Evolutionary conservation across 2,329 filamentous ascomycete genomes (phyloP).

Genomic region (Stemphylium beticola): DNA sequence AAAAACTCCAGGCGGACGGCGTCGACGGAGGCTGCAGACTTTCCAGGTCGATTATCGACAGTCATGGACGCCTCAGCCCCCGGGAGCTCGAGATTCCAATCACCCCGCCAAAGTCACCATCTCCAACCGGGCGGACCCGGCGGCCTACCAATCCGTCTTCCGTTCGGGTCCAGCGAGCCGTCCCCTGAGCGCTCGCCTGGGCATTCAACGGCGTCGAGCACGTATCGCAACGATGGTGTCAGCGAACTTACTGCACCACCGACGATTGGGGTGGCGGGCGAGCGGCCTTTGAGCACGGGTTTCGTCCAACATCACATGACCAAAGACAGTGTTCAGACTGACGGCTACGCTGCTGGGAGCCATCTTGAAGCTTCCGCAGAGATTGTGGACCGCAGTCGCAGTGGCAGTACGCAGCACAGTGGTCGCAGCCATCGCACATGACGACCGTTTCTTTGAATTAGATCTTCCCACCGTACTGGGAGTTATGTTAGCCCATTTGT

Average conservation of each 20-base stretch:
- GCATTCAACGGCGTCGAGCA: slow-evolving; percentile 45
- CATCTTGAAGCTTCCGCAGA: slow-evolving; percentile 47
- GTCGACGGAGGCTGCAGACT: slow-evolving; percentile 37
- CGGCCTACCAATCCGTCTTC: slow-evolving; percentile 39
- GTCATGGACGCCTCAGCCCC: slow-evolving; percentile 31
- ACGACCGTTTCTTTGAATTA: neutral
- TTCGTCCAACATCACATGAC: slow-evolving; percentile 49
- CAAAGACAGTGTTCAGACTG: slow-evolving; percentile 46
- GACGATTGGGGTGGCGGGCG: slow-evolving; percentile 19
- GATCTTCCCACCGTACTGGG: slow-evolving; percentile 4
- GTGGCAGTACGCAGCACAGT: slow-evolving; percentile 42
- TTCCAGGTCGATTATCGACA: slow-evolving; percentile 38
- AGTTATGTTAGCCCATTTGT: slow-evolving; percentile 7
- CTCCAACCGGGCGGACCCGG: slow-evolving; percentile 36
- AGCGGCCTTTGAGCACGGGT: slow-evolving; percentile 46
- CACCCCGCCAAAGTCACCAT: slow-evolving; percentile 24
- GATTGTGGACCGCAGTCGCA: slow-evolving; percentile 45
- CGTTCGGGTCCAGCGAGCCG: slow-evolving; percentile 46
- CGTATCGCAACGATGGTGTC: slow-evolving; percentile 32
- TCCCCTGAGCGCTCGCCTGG: slow-evolving; percentile 46
- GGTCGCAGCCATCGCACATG: slow-evolving; percentile 22
- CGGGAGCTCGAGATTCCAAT: slow-evolving; percentile 18
- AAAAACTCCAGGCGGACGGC: slow-evolving; percentile 67
- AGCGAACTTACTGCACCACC: slow-evolving; percentile 31
- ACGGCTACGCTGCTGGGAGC: slow-evolving; percentile 36